Base-by-base conservation (phyloP, 2,329 filamentous ascomycete genomes). In the Colletotrichum cereale region DNA sequence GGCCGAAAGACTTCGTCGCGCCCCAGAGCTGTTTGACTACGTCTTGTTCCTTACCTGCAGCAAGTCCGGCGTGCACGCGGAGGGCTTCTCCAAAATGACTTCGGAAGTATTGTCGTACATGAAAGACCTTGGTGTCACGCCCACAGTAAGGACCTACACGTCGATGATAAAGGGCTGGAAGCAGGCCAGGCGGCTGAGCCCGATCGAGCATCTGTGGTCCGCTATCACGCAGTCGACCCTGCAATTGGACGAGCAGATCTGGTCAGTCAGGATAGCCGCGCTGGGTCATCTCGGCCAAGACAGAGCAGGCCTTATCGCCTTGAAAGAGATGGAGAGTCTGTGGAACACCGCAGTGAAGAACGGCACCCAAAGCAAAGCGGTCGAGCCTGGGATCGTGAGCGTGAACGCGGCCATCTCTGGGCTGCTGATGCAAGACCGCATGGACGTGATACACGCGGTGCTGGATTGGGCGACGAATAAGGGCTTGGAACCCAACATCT, bases 111-210 rank as follows among this genome's bases (percentile, higher is more conserved):
- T 86, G 75, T 80, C 82, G 40, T 67, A 82, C 53, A 88, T 88
- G 84, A 74, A 78, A 40, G 74, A 77, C 48, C 73, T 87, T 62
- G 88, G 87, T 1, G 78, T 92, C 38, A 79, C 82, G 67, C 91
- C 93, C 18, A 90, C 86, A 8, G 76, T 91, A 66, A 86, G 84
- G 75, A 92, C 93, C 0, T 96, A 92, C 88, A 92, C 90, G 48
- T 83, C 88, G 53, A 92, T 96, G 87, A 88, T 96, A 74, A 86
- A 89, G 67, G 93, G 93, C 1, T 94, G 91, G 80, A 88, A 87
- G 77, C 85, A 84, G 61, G 85, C 88, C 61, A 85, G 85, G 65
- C 90, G 94, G 75, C 74, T 84, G 0, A 79, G 83, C n/a, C 89
- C 86, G 29, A 84, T 95, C 72, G 87, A 91, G 66, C 85, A 85